These are phyloP conservation scores for Monilinia fructicola DNA, from an alignment of 2,329 filamentous ascomycete genomes.

Conservation along the genomic window DNA sequence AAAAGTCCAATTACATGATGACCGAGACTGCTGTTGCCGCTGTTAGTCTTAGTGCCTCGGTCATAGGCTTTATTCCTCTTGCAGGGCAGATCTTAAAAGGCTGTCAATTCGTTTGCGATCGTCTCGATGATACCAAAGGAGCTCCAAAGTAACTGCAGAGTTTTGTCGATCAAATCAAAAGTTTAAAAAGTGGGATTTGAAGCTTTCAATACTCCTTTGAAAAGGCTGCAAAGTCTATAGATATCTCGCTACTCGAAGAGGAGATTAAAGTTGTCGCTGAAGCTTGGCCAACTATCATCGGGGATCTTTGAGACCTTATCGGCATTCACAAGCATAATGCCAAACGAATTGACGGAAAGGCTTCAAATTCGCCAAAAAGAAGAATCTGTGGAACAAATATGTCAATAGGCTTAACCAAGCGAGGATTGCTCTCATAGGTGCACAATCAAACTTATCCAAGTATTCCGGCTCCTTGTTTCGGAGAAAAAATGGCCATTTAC, in stretches of 20 bases:
- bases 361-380: background rate
- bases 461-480: background rate
- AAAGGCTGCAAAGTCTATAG: background rate
- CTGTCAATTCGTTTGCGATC: background rate
- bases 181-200: background rate
- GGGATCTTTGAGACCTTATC: background rate
- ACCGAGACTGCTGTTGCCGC: background rate
- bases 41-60: background rate
- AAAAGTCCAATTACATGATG: background rate
- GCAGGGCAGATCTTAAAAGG: background rate
- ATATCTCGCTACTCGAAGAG: background rate
- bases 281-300: background rate
- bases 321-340: background rate
- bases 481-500: background rate
- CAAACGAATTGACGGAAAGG: background rate
- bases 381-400: background rate
- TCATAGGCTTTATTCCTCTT: background rate
- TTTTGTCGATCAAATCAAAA: background rate
- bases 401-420: background rate
- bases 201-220: background rate
- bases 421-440: background rate
- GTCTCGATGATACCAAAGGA: background rate
- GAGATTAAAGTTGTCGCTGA: background rate
- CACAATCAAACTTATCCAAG: background rate
- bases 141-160: background rate